These are phyloP conservation scores for Candida hungchunana DNA, from an alignment of 805 yeast genomes.

Conservation along the genomic window DNA sequence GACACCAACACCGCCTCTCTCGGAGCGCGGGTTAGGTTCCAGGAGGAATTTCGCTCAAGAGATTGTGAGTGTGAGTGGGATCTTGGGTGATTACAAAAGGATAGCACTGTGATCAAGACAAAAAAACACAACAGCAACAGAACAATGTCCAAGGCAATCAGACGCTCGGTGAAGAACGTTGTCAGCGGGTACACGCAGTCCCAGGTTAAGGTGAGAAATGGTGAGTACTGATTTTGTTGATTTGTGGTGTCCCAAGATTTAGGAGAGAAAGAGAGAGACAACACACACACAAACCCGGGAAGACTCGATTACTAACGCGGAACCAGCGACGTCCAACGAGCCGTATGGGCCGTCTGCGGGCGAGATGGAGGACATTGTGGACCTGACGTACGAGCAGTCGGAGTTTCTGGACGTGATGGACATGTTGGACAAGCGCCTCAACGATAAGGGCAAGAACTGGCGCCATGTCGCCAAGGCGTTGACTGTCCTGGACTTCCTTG, in stretches of 20 bases:
- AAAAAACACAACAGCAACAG: not conserved
- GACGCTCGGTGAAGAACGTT: slow-evolving; percentile 76
- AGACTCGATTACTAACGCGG: slow-evolving; percentile 6
- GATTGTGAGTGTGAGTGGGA: too few species aligned
- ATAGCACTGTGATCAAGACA: too few species aligned
- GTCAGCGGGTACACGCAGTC: slow-evolving; percentile 79
- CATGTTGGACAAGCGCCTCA: slow-evolving; percentile 84
- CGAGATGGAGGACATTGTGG: slow-evolving; percentile 81
- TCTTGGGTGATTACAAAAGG: too few species aligned
- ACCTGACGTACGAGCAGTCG: slow-evolving; percentile 59
- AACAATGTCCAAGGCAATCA: slow-evolving; percentile 67
- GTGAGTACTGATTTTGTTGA: slow-evolving; percentile 19
- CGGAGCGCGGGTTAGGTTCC: too few species aligned
- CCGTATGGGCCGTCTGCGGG: slow-evolving; percentile 75
- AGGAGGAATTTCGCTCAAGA: too few species aligned
- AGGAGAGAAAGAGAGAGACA: too few species aligned
- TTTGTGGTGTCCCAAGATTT: too few species aligned
- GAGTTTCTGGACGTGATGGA: slow-evolving; percentile 91
- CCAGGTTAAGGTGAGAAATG: slow-evolving; percentile 81
- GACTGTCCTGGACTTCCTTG: slow-evolving; percentile 83
- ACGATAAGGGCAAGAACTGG: slow-evolving; percentile 97
- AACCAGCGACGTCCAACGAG: slow-evolving; percentile 83
- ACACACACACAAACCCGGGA: too few species aligned
- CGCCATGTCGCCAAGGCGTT: slow-evolving; percentile 90
- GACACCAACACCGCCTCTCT: not conserved